phyloP scores from a whole-genome alignment of 2,329 filamentous ascomycete genomes.

The Thelonectria discophora region DNA sequence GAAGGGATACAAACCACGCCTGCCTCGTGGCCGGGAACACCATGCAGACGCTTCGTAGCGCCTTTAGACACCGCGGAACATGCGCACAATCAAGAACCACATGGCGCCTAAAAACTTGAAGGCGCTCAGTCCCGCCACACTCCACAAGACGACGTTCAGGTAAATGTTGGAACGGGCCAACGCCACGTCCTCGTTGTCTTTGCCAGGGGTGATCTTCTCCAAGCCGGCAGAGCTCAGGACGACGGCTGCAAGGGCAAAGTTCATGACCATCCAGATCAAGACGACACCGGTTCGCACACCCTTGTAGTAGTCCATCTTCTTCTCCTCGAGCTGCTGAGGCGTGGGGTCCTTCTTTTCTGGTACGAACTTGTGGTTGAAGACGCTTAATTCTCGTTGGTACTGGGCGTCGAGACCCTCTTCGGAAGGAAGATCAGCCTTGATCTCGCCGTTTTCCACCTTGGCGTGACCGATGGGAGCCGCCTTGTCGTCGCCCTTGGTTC shows the following conservation, averaged over 20 bases:
- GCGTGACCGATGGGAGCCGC: slow-evolving; percentile 87
- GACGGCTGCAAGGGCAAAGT: slow-evolving; percentile 85
- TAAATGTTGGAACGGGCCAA: slow-evolving; percentile 77
- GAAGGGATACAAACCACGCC: slow-evolving; percentile 28
- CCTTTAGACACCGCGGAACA: slow-evolving; percentile 76
- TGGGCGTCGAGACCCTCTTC: slow-evolving; percentile 95
- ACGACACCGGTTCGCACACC: slow-evolving; percentile 94
- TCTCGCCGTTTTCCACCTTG: slow-evolving; percentile 90
- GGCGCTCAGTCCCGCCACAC: slow-evolving; percentile 81
- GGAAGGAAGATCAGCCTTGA: slow-evolving; percentile 80
- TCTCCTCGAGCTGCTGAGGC: slow-evolving; percentile 70
- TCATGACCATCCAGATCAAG: slow-evolving; percentile 94
- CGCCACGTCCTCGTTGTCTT: slow-evolving; percentile 51
- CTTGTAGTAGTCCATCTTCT: slow-evolving; percentile 98
- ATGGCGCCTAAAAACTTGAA: slow-evolving; percentile 89
- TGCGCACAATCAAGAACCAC: slow-evolving; percentile 90
- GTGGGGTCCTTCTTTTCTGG: slow-evolving; percentile 72
- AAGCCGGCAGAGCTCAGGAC: slow-evolving; percentile 88
- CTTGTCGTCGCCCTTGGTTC: slow-evolving; percentile 98
- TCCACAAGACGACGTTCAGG: slow-evolving; percentile 87
- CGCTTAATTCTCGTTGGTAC: slow-evolving; percentile 84
- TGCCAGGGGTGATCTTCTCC: slow-evolving; percentile 67
- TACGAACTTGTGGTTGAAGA: slow-evolving; percentile 78
- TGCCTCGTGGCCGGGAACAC: neutral
- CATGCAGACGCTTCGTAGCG: neutral